Base-by-base conservation (phyloP, 1,284 basidiomycete species). In the Stygiomarasmius scandens region DNA sequence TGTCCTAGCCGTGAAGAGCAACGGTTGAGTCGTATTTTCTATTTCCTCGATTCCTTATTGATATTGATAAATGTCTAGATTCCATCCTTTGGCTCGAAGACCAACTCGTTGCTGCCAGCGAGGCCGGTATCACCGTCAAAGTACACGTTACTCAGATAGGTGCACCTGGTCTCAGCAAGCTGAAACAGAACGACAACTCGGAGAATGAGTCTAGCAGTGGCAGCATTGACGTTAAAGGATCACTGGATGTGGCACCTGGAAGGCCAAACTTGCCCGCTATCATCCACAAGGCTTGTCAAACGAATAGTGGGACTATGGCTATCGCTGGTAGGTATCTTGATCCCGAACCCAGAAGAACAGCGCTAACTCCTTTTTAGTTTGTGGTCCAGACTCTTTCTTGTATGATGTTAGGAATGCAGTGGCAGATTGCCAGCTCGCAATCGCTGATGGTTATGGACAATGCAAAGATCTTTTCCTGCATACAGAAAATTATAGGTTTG, bases 321-420 rank as follows among this genome's bases (percentile, higher is more conserved):
- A 12, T 32, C 12, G 29, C 29, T 32, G 29, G 29, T 32, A 32
- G 6, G 29, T 6, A 12, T 32, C 29, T 12, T 6, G 12, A 32
- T 12, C 5, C 12, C 29, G 29, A 32, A 32, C 29, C 12, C 5
- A 12, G 12, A 6, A 6, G 12, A 32, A 32, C 12, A 12, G 12
- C 12, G 12, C 29, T 32, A 6, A 32, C 5, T 12, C 6, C n/a
- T 41, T n/a, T 8, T 47, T n/a, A 71, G 70, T 64, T 11, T 77
- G 77, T 59, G 77, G 77, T 0, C 75, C 77, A 1, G 63, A 66
- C 2, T 64, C 65, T 5, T 70, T 77, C 58, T 60, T 70, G 22
- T 68, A 65, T 47, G 73, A 74, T 49, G 72, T 74, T 5, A 64
- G 75, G 10, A 74, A 71, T 49, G 69, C 72, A 1, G 75, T 76